Evolutionary conservation across 768 basidiomycete genomes (phyloP).

Genomic region (Obba rivulosa): DNA sequence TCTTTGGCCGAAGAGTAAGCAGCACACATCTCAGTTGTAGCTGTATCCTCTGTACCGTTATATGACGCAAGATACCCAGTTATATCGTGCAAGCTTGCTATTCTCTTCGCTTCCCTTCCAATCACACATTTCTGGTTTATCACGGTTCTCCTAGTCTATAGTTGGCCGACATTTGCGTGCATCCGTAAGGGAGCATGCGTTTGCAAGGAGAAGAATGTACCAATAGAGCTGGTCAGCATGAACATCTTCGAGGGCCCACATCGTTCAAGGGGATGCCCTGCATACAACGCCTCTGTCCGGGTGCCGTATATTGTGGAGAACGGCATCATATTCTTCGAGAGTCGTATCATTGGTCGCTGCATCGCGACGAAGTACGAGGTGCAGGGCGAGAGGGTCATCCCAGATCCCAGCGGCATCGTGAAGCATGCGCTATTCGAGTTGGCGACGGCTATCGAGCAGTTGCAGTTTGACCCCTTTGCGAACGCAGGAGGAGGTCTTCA

Average conservation of each 20-base stretch:
- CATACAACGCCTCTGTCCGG: slow-evolving; percentile 60
- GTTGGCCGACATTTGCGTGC: slow-evolving; percentile 36
- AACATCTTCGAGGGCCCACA: slow-evolving; percentile 40
- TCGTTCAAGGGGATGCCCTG: slow-evolving; percentile 37
- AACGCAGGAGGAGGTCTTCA: slow-evolving; percentile 43
- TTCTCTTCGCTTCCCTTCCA: not conserved
- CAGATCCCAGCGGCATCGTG: slow-evolving; percentile 29
- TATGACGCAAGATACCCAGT: not conserved
- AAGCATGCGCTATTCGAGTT: slow-evolving; percentile 36
- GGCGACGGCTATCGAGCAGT: slow-evolving; percentile 42
- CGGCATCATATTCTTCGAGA: slow-evolving; percentile 61
- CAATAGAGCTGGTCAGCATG: slow-evolving; percentile 45
- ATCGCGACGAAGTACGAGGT: slow-evolving; percentile 44
- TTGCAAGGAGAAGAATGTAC: slow-evolving; percentile 50
- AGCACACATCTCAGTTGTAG: not conserved
- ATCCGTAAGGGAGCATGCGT: slow-evolving; percentile 47
- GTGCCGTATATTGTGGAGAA: slow-evolving; percentile 52
- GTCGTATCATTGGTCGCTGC: slow-evolving; percentile 62
- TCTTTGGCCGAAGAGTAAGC: not conserved
- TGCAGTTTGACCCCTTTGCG: slow-evolving; percentile 49
- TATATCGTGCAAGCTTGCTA: not conserved
- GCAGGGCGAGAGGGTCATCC: slow-evolving; percentile 48
- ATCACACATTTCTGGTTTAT: not conserved
- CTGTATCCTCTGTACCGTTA: not conserved
- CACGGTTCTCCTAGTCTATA: slow-evolving; percentile 36